Evolutionary conservation across 345 rosid genomes (phyloP).

Genomic region (Balakata baccata): DNA sequence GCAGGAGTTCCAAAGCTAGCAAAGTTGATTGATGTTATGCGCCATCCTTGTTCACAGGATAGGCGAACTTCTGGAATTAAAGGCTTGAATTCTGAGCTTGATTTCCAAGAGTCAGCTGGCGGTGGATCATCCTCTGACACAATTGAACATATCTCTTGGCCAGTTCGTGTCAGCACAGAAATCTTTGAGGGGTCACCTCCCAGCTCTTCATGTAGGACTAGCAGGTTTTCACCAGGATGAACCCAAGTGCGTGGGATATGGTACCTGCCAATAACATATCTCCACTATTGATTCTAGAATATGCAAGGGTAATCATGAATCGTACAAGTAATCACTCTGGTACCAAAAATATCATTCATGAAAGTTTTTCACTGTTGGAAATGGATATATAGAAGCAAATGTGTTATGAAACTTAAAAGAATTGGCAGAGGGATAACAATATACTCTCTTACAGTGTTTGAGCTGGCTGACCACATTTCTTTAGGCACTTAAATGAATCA

Average conservation of each 20-base stretch:
- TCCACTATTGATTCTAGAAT: neutral
- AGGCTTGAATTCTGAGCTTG: slow-evolving; percentile 25
- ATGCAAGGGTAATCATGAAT: neutral
- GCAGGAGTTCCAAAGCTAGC: slow-evolving; percentile 60
- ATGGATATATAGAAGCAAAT: too few species aligned
- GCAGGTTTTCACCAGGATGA: slow-evolving; percentile 46
- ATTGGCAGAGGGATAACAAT: neutral
- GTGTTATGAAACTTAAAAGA: neutral
- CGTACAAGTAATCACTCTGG: neutral
- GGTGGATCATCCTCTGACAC: slow-evolving; percentile 53
- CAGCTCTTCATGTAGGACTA: slow-evolving; percentile 60
- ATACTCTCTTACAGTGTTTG: slow-evolving; percentile 48
- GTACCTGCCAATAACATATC: slow-evolving; percentile 34
- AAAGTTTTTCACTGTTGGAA: too few species aligned
- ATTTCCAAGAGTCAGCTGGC: slow-evolving; percentile 50
- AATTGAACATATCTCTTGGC: slow-evolving; percentile 50
- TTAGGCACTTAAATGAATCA: slow-evolving; percentile 44
- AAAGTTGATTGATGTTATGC: slow-evolving; percentile 42
- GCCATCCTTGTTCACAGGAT: slow-evolving; percentile 57
- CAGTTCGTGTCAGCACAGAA: slow-evolving; percentile 38
- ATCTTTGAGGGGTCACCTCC: slow-evolving; percentile 58
- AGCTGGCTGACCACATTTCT: slow-evolving; percentile 57
- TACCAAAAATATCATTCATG: neutral
- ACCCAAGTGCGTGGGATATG: slow-evolving; percentile 60
- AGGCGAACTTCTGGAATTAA: slow-evolving; percentile 45